These are phyloP conservation scores for Plenodomus tracheiphilus DNA, from an alignment of 2,329 filamentous ascomycete species.

Conservation along the genomic window DNA sequence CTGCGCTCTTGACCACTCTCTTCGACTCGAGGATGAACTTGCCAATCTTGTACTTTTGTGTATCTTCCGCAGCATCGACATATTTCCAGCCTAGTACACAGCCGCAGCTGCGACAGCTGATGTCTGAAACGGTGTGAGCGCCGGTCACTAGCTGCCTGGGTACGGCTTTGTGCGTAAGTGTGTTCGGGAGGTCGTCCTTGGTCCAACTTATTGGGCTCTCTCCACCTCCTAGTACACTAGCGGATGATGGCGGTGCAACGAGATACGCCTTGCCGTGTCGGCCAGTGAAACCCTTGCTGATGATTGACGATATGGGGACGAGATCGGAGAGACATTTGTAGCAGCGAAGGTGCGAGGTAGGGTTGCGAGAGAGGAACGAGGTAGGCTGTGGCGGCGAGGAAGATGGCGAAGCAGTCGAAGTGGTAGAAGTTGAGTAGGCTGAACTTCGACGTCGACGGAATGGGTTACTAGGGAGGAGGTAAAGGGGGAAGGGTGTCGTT, in stretches of 20 bases:
- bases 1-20: conserved; percentile 53
- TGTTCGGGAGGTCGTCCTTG: conserved; percentile 58
- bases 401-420: conserved; percentile 20
- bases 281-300: conserved; percentile 67
- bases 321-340: conserved; percentile 62
- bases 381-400: conserved; percentile 29
- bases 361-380: conserved; percentile 26
- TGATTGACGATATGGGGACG: conserved; percentile 62
- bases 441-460: conserved; percentile 49
- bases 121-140: conserved; percentile 64
- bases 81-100: conserved; percentile 67
- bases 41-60: conserved; percentile 67
- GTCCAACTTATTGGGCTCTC: conserved; percentile 13
- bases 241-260: conserved; percentile 52
- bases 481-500: conserved; percentile 48
- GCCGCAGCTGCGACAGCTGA: conserved; percentile 61
- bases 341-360: conserved; percentile 62
- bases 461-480: conserved; percentile 42
- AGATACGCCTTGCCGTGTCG: conserved; percentile 67
- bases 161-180: conserved; percentile 58
- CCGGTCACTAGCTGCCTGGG: conserved; percentile 65
- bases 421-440: conserved; percentile 37
- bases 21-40: conserved; percentile 68
- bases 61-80: conserved; percentile 63
- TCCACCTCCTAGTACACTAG: conserved; percentile 19